A percentile compares a stretch with the other conserved stretches of the same genome.
These are phyloP conservation scores for Liquidambar formosana DNA, from an alignment of 164 flowering plant genomes.

Conservation along the genomic window DNA sequence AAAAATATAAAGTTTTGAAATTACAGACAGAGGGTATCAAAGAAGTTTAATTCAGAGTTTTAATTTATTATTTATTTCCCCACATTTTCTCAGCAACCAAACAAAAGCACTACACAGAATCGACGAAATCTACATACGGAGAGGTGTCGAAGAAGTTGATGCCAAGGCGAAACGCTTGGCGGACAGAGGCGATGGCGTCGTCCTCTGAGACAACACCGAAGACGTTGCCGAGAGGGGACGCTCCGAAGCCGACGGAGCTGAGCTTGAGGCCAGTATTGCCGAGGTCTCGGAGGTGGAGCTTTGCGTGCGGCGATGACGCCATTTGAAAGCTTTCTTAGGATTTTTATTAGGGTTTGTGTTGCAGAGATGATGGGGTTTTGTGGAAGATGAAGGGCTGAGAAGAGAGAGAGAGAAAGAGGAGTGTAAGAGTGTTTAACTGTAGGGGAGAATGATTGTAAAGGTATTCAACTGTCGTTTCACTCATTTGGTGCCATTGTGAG, in stretches of 20 bases:
- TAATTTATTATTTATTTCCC: neutral
- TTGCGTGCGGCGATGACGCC: constrained; percentile 14
- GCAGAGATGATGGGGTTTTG: neutral
- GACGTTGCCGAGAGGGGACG: constrained; percentile 91
- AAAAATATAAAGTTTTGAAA: too few species aligned
- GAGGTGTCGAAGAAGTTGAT: constrained; percentile 98
- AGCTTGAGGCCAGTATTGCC: constrained; percentile 82
- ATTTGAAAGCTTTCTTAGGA: neutral
- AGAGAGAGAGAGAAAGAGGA: neutral
- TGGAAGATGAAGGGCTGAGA: neutral
- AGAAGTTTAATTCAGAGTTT: too few species aligned
- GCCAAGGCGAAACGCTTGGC: constrained; percentile 72
- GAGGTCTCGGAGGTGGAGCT: constrained; percentile 54
- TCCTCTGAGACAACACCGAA: constrained; percentile 73
- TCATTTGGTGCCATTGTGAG: too few species aligned
- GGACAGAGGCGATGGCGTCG: constrained; percentile 78
- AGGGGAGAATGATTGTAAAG: neutral
- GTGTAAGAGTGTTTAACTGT: neutral
- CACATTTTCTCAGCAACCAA: neutral
- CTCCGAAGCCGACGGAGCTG: constrained; percentile 92
- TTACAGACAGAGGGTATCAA: neutral
- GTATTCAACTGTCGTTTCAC: too few species aligned
- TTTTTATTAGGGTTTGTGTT: constrained; percentile 1
- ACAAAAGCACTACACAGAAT: neutral
- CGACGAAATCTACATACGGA: constrained; percentile 51